Evolutionary conservation across 306 rosid species (phyloP).

Genomic region (Cucumis sativus): Cucumber_9930_V3 NC_026655.2:15955501-15956000

Average conservation of each 20-base stretch:
- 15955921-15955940: conserved; percentile 78
- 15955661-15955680: conserved; percentile 24
- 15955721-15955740: conserved; percentile 60
- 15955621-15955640: conserved; percentile 87
- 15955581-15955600: conserved; percentile 94
- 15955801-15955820: too few species aligned
- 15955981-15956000: conserved; percentile 57
- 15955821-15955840: background rate
- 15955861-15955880: too few species aligned
- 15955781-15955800: background rate
- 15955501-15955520: conserved; percentile 63
- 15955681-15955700: background rate
- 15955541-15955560: conserved; percentile 78
- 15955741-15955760: conserved; percentile 85
- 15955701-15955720: conserved; percentile 35
- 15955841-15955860: background rate
- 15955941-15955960: conserved; percentile 64
- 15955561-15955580: conserved; percentile 71
- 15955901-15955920: conserved; percentile 69
- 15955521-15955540: conserved; percentile 83
- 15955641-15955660: conserved; percentile 76
- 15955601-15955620: conserved; percentile 68
- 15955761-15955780: conserved; percentile 58
- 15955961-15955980: conserved; percentile 64
- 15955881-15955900: conserved; percentile 29